Conservation (phyloP, 2,329 filamentous ascomycete genomes). For the Fusarium brevicatenulatum region DNA sequence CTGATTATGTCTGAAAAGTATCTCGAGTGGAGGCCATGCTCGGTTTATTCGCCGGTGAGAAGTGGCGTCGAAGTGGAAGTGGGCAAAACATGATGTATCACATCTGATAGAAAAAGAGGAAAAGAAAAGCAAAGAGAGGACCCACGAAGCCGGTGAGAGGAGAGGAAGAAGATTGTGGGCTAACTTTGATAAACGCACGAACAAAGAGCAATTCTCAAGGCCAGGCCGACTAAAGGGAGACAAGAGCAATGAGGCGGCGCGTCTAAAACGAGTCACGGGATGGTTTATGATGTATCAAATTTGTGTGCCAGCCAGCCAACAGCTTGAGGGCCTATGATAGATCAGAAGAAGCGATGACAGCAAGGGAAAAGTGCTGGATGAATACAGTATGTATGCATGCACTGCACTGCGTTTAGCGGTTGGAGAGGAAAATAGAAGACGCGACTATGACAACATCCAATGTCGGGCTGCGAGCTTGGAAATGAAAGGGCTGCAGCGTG, state of each 20-base stretch:
- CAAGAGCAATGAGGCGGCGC: slow-evolving; percentile 3
- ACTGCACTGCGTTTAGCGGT: neutral
- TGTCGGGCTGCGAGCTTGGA: neutral
- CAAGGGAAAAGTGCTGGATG: neutral
- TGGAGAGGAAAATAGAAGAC: neutral
- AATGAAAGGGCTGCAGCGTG: neutral
- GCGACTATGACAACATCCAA: neutral
- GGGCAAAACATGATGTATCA: slow-evolving; percentile 29
- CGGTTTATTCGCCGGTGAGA: slow-evolving; percentile 9
- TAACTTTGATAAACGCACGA: neutral
- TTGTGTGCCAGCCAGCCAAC: slow-evolving; percentile 1
- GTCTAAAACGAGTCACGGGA: slow-evolving; percentile 23
- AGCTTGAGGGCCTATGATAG: neutral
- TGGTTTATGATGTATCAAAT: slow-evolving; percentile 36
- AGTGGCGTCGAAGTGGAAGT: slow-evolving; percentile 1
- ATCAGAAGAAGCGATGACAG: neutral
- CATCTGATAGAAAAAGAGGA: slow-evolving; percentile 7
- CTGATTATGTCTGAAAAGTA: slow-evolving; percentile 10
- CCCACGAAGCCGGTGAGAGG: slow-evolving; percentile 20
- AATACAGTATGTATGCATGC: neutral
- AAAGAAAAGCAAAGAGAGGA: neutral
- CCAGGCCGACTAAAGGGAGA: slow-evolving; percentile 6
- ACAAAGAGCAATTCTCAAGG: neutral
- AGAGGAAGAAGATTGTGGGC: neutral
- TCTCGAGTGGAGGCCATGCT: slow-evolving; percentile 8